Base-by-base conservation (phyloP, 139 green algal genomes). In the Astrephomene gubernaculifera region DNA sequence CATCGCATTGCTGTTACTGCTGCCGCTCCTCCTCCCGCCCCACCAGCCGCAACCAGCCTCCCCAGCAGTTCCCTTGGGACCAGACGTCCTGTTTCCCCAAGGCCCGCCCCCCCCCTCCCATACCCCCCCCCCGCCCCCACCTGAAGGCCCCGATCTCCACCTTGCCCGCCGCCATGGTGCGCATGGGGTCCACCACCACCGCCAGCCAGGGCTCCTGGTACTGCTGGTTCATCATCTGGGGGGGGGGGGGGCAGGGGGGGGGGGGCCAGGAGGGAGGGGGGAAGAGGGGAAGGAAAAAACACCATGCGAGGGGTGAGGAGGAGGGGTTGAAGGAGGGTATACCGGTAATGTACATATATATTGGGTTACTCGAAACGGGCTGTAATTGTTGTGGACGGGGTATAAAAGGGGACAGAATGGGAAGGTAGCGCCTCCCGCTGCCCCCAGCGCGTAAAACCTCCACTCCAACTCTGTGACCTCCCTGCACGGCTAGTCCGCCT, bases 161-260 rank as follows among this genome's bases (percentile, higher is more conserved):
- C 83, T 98, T 98, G 57, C 97, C 97, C 7, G 94, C 95, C n/a
- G 96, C 95, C 83, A 98, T 95, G n/a, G 97, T 99, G 39, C 96
- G 93, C 71, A 98, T 94, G 2, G 97, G 97, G 90, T 99, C 97
- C 61, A 99, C 95, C 39, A 99, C 97, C 8, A 99, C 92, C 0
- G 97, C 97, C 49, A 99, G 79, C 76, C 98, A 99, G 9, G 97
- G 97, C 83, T 99, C 97, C 90, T 97, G 88, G 85, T 93, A 98
- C 83, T 92, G 81, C 81, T 98, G 95, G 86, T 98, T 98, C n/a
- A 94, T 92, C 91, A 97, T 95, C 64, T 78, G 75, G 2, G 41
- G 31, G 49, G 31, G 24, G 22, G 35, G 36, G 36, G 36, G 35
- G 29, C 12, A 25, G 65, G 5, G 65, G 69, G 41, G 69, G 6